Evolutionary conservation across 257 asterid genomes (phyloP).

Genomic region (Solanum corneliomulleri): DNA sequence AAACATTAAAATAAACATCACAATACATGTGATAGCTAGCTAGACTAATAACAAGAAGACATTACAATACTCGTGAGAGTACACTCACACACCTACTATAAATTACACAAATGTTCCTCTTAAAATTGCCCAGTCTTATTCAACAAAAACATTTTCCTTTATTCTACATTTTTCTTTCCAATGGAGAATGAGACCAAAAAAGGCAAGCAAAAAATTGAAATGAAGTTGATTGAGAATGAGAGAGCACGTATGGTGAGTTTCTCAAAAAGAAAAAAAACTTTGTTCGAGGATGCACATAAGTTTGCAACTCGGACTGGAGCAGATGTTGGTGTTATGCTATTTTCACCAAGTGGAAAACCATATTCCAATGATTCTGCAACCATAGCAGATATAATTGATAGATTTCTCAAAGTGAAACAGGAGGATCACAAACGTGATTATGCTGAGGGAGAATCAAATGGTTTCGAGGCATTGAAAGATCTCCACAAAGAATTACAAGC

Average conservation of each 20-base stretch:
- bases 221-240: neutral
- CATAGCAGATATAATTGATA: neutral
- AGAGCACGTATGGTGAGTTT: neutral
- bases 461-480: neutral
- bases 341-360: neutral
- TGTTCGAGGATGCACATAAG: too few species aligned
- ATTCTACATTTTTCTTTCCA: neutral
- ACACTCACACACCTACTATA: neutral
- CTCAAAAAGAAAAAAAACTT: neutral
- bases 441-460: too few species aligned
- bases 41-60: neutral
- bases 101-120: neutral
- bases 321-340: neutral
- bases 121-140: too few species aligned
- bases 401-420: neutral
- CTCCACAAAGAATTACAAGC: neutral
- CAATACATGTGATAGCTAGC: neutral
- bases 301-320: too few species aligned
- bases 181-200: neutral
- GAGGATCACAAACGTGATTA: too few species aligned
- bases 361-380: neutral
- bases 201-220: neutral
- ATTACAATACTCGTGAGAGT: neutral
- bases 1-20: neutral
- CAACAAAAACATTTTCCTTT: neutral